Conservation (phyloP, 495 filamentous ascomycete species). For the Penicillium antarcticum region DNA sequence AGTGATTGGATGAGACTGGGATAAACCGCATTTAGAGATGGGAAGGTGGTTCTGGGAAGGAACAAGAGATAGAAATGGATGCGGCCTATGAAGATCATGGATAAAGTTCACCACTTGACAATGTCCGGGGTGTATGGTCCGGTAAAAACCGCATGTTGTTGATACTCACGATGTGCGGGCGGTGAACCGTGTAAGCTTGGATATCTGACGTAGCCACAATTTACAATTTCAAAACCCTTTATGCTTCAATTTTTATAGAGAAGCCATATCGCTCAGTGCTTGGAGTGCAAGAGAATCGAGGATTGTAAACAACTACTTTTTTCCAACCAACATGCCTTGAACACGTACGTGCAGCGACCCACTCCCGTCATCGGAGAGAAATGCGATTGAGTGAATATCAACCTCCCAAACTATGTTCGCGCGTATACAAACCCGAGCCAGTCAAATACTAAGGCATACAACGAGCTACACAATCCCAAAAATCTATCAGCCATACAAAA, state of each 20-base stretch:
- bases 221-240: neutral
- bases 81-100: no score
- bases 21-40: no score
- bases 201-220: neutral
- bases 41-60: no score
- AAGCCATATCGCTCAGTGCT: no score
- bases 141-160: no score
- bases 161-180: no score
- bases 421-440: neutral
- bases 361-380: slow-evolving; percentile 15
- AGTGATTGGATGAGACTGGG: no score
- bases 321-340: slow-evolving; percentile 1
- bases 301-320: no score
- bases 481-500: neutral
- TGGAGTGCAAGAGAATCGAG: no score
- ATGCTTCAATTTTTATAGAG: neutral
- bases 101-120: no score
- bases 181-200: neutral
- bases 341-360: slow-evolving; percentile 4
- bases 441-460: neutral
- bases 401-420: neutral
- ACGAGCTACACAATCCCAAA: neutral
- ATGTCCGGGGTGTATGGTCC: no score
- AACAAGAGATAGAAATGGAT: no score
- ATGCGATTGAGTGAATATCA: neutral